These are phyloP conservation scores for Olyra latifolia DNA, from an alignment of 176 grass and related monocot species.

Conservation along the genomic window DNA sequence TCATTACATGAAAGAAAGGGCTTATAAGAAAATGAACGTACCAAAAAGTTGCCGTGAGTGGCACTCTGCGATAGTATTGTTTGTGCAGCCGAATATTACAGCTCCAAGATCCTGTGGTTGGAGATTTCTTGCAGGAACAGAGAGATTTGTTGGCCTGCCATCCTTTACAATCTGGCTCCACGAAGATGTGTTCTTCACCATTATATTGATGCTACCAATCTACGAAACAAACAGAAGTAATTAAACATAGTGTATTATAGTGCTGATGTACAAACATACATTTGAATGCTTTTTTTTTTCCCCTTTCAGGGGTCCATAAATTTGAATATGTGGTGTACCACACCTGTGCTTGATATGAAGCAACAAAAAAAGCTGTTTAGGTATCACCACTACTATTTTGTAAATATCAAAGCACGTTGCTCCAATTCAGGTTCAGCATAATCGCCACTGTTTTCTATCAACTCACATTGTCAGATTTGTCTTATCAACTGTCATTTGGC, in stretches of 20 bases:
- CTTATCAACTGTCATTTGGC: not conserved
- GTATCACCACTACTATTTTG: not conserved
- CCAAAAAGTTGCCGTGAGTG: constrained; percentile 73
- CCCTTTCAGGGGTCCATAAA: not conserved
- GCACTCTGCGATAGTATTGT: constrained; percentile 68
- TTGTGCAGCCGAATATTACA: constrained; percentile 77
- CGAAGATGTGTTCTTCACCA: constrained; percentile 39
- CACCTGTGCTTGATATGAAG: not conserved
- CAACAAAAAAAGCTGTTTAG: constrained; percentile 6
- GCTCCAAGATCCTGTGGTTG: constrained; percentile 58
- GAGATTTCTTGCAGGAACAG: constrained; percentile 53
- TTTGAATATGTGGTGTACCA: not conserved
- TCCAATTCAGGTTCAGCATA: not conserved
- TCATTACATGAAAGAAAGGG: not conserved
- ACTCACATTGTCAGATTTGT: not conserved
- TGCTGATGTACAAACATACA: not conserved
- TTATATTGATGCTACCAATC: constrained; percentile 29
- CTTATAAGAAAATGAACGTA: constrained; percentile 30
- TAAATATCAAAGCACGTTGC: not conserved
- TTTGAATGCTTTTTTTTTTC: not conserved
- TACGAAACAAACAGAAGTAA: not conserved
- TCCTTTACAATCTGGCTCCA: constrained; percentile 25
- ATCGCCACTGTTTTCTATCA: not conserved
- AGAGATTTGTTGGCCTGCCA: constrained; percentile 35
- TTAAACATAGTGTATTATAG: constrained; percentile 5